Evolutionary conservation across 331 rosid genomes (phyloP).

Genomic region (Rhamnella rubrinervis): DNA sequence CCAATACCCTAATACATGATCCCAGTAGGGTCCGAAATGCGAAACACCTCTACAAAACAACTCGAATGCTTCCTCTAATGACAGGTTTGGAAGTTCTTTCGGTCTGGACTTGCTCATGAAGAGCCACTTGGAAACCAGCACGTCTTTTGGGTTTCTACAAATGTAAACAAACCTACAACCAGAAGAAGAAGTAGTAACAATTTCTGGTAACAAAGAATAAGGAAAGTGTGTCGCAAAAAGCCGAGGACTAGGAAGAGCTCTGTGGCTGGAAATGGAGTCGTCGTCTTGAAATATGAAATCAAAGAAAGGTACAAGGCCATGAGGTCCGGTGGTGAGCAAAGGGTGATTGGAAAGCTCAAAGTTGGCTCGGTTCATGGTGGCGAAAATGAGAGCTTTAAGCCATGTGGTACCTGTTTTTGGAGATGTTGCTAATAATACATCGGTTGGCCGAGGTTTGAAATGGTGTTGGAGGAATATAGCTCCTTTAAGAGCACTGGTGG

Average conservation of each 20-base stretch:
- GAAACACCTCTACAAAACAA: not conserved
- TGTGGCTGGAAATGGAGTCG: not conserved
- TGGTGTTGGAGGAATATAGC: no score
- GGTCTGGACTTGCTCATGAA: not conserved
- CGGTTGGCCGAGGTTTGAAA: no score
- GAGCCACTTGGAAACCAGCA: slow-evolving; percentile 1
- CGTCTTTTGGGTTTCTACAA: slow-evolving; percentile 1
- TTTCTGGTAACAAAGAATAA: not conserved
- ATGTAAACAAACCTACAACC: not conserved
- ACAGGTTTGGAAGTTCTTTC: not conserved
- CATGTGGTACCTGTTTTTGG: not conserved
- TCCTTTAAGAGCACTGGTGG: no score
- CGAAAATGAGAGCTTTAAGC: not conserved
- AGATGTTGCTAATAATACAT: not conserved
- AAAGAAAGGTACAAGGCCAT: not conserved
- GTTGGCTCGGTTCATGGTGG: not conserved
- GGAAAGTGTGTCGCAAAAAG: slow-evolving; percentile 5
- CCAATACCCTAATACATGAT: slow-evolving; percentile 11
- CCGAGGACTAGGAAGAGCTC: no score
- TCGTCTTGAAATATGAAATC: not conserved
- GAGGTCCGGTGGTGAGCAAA: not conserved
- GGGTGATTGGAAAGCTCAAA: not conserved
- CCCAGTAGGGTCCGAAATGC: not conserved
- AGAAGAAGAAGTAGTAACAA: no score
- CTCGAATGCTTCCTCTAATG: not conserved